phyloP scores from a whole-genome alignment of 306 rosid species.

The Abrus precatorius region DNA sequence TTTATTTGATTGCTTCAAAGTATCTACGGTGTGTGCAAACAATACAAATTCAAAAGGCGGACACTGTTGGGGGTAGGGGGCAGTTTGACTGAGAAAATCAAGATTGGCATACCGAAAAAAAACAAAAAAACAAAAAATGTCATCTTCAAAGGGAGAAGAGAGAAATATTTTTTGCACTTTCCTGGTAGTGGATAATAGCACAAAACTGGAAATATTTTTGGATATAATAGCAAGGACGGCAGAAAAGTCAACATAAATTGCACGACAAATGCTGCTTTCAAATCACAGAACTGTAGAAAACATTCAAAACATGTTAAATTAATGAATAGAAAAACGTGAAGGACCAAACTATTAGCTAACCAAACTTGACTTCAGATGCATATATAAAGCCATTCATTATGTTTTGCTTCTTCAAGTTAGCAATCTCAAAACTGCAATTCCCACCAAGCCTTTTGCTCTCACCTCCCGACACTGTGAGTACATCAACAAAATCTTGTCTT shows the following conservation, averaged over 20 bases:
- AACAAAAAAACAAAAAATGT: background rate
- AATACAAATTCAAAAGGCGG: constrained; percentile 1
- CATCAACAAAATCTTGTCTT: constrained; percentile 8
- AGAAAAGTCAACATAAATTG: constrained; percentile 38
- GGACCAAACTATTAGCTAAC: constrained; percentile 5
- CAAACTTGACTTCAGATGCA: constrained; percentile 34
- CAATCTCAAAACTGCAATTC: background rate
- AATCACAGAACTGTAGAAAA: background rate
- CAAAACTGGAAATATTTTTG: background rate
- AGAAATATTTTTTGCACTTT: background rate
- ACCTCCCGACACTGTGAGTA: background rate
- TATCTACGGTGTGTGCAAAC: background rate
- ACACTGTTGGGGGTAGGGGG: background rate
- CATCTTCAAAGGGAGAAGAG: constrained; percentile 27
- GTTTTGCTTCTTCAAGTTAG: background rate
- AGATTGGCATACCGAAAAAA: constrained; percentile 27
- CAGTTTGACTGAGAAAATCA: constrained; percentile 46
- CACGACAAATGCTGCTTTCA: background rate
- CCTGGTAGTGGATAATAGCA: background rate
- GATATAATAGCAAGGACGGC: constrained; percentile 3
- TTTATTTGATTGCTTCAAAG: constrained; percentile 37
- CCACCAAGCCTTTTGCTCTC: constrained; percentile 28
- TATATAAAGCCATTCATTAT: constrained; percentile 34
- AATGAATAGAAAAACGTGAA: background rate
- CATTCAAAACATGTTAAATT: constrained; percentile 15